A percentile compares a stretch with the other conserved stretches of the same genome.
These are phyloP conservation scores for Oehlia diaphana DNA, from an alignment of 192 early-diverging fungal genomes.

Conservation along the genomic window DNA sequence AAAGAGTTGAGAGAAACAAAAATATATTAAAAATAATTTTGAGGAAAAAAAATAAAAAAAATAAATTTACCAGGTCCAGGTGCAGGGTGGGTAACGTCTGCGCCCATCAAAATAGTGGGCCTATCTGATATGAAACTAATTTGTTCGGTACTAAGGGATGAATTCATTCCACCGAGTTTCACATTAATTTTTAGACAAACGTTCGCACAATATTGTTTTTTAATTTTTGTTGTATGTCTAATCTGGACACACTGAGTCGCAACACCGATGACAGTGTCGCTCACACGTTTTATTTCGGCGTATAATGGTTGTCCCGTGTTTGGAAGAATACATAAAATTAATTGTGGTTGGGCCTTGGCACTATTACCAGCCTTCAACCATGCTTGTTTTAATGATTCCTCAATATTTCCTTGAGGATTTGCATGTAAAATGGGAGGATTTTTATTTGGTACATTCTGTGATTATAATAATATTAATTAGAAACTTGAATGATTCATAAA, in stretches of 20 bases:
- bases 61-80: conserved; percentile 48
- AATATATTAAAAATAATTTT: too few species aligned
- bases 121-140: conserved; percentile 64
- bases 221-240: conserved; percentile 73
- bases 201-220: conserved; percentile 89
- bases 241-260: conserved; percentile 89
- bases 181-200: conserved; percentile 74
- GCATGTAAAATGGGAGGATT: too few species aligned
- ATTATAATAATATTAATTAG: too few species aligned
- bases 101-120: conserved; percentile 84
- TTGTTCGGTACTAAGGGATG: conserved; percentile 53
- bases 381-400: too few species aligned
- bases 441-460: too few species aligned
- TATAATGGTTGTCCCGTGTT: conserved; percentile 61
- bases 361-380: conserved; percentile 13
- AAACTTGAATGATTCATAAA: too few species aligned
- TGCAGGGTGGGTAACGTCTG: conserved; percentile 85
- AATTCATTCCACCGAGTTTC: conserved; percentile 68
- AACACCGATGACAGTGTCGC: conserved; percentile 84
- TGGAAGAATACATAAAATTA: conserved; percentile 81
- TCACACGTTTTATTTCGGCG: conserved; percentile 83
- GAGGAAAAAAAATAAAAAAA: too few species aligned
- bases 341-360: conserved; percentile 67
- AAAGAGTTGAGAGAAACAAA: too few species aligned
- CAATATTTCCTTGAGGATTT: too few species aligned